These are phyloP conservation scores for Colletotrichum tropicicola DNA, from an alignment of 2,329 filamentous ascomycete genomes.

Conservation along the genomic window DNA sequence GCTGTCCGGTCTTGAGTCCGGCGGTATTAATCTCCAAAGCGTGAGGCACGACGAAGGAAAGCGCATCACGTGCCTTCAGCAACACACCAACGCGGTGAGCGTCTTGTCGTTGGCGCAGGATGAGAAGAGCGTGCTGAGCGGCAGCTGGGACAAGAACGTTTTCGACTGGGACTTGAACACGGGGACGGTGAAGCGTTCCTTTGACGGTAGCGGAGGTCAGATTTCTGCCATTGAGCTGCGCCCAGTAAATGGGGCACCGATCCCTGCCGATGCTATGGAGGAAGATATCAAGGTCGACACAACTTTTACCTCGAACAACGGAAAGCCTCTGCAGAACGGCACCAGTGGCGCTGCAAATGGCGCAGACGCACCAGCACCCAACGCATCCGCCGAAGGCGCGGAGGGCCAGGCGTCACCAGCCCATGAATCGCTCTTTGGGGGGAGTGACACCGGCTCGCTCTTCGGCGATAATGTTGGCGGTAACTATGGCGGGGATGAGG, in stretches of 20 bases:
- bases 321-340: conserved; percentile 65
- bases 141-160: conserved; percentile 95
- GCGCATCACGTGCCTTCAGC: conserved; percentile 80
- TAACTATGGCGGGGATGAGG: conserved; percentile 73
- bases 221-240: conserved; percentile 89
- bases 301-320: conserved; percentile 82
- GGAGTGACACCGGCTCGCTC: conserved; percentile 81
- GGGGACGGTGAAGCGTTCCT: conserved; percentile 78
- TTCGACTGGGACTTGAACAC: conserved; percentile 96
- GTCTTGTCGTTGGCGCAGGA: conserved; percentile 84
- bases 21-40: conserved; percentile 91
- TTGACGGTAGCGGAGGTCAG: conserved; percentile 81
- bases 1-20: conserved; percentile 88
- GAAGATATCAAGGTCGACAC: conserved; percentile 63
- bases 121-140: conserved; percentile 87
- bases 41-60: conserved; percentile 95
- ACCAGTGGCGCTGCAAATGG: conserved; percentile 38
- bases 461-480: conserved; percentile 79
- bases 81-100: conserved; percentile 92
- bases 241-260: conserved; percentile 77
- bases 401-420: conserved; percentile 74
- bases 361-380: conserved; percentile 22
- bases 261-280: conserved; percentile 76
- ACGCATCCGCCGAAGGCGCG: conserved; percentile 52
- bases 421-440: conserved; percentile 83